Evolutionary conservation across 768 basidiomycete species (phyloP).

Genomic region (Calocera viscosa): DNA sequence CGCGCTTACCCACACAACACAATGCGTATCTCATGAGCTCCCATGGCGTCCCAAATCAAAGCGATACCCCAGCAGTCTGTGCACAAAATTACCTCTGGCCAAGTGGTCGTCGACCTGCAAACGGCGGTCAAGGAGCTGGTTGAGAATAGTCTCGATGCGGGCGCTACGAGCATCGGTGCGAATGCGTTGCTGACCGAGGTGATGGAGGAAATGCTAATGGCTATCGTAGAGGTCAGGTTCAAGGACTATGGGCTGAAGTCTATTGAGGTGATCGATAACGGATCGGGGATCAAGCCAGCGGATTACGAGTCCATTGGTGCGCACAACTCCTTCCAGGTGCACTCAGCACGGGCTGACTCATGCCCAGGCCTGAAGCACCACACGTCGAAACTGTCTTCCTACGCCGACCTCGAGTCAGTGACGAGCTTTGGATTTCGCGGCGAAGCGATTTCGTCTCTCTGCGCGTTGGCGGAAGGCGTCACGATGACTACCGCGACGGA

Average conservation of each 20-base stretch:
- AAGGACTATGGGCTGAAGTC: constrained; percentile 71
- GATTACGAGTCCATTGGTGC: constrained; percentile 71
- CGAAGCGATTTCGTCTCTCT: constrained; percentile 88
- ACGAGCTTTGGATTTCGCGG: constrained; percentile 89
- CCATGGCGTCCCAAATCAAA: constrained; percentile 25
- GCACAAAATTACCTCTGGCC: constrained; percentile 85
- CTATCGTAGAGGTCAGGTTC: constrained; percentile 70
- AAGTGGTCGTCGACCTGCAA: constrained; percentile 87
- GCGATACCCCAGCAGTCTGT: constrained; percentile 67
- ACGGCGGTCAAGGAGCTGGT: constrained; percentile 92
- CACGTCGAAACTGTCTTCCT: constrained; percentile 79
- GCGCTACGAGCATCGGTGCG: constrained; percentile 73
- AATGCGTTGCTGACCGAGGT: background rate
- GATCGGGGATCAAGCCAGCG: constrained; percentile 62
- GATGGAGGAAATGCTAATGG: constrained; percentile 9
- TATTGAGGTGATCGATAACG: constrained; percentile 89
- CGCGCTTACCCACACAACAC: too few species aligned
- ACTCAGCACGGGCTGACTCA: background rate
- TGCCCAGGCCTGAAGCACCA: constrained; percentile 74
- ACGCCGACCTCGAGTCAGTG: constrained; percentile 58
- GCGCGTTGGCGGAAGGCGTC: constrained; percentile 63
- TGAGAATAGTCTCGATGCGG: constrained; percentile 91
- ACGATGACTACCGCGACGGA: constrained; percentile 61
- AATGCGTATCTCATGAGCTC: too few species aligned
- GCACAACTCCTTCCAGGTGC: constrained; percentile 20